Evolutionary conservation across 1,139 yeast genomes (phyloP).

Genomic region (Pichia inconspicua): DNA sequence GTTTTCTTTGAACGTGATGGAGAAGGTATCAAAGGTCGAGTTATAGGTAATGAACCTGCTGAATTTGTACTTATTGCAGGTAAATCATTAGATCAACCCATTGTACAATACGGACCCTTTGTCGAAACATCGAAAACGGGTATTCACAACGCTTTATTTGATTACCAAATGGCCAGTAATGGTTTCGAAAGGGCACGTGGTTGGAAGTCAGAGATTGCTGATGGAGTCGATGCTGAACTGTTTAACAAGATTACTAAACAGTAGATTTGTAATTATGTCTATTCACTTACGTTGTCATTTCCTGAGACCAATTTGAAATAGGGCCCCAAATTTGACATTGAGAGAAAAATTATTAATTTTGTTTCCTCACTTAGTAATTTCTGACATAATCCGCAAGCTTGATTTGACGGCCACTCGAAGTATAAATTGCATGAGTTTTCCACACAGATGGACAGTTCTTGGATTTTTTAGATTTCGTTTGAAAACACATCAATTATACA

Average conservation of each 20-base stretch:
- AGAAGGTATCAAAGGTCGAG: constrained; percentile 43
- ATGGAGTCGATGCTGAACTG: constrained; percentile 38
- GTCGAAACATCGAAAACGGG: constrained; percentile 63
- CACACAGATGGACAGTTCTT: background rate
- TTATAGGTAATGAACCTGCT: constrained; percentile 34
- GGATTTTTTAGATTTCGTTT: no score
- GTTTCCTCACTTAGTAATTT: background rate
- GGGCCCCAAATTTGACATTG: background rate
- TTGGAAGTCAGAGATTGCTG: constrained; percentile 63
- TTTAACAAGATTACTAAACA: constrained; percentile 6
- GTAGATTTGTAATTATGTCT: no score
- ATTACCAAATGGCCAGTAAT: constrained; percentile 58
- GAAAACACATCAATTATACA: background rate
- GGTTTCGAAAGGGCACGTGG: constrained; percentile 67
- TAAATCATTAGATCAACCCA: constrained; percentile 62
- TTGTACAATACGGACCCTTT: constrained; percentile 87
- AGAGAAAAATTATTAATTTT: background rate
- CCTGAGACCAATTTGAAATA: background rate
- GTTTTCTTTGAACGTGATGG: constrained; percentile 67
- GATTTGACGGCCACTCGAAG: background rate
- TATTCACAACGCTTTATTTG: constrained; percentile 60
- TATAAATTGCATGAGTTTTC: background rate
- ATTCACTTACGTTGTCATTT: background rate
- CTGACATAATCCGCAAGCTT: background rate
- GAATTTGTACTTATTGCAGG: constrained; percentile 74